Evolutionary conservation across 495 filamentous ascomycete genomes (phyloP), one percentile per base, ranked within the genome.

Genomic region (Massariosphaeria phaeospora): DNA sequence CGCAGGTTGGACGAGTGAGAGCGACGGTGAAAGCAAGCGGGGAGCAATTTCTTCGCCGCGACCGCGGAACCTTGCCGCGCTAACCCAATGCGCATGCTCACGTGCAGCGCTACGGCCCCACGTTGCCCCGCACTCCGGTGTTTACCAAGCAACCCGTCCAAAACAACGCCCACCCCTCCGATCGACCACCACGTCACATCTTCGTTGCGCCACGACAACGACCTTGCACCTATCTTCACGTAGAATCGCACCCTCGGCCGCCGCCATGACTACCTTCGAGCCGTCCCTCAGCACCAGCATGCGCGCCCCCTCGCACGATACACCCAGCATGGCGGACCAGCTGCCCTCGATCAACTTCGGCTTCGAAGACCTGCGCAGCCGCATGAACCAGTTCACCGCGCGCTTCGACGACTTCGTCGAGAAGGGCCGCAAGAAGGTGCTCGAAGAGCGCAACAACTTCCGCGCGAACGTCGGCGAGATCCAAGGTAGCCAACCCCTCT

Each of bases 341-440:
- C 80, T 96, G 8, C 93, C 93, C 31, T 88, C 75, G 68, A 86
- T 96, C 70, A 89, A 93, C 71, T 96, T 97, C 69, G 89, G 89
- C 52, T 97, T 97, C 71, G 91, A 97, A 53, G 90, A 96, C 56
- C 75, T 98, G 55, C 91, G 91, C 70, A 88, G 89, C 59, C 84
- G 89, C 71, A 97, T 98, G 91, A 82, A 86, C 24, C 85, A 85
- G 45, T 98, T 98, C 69, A 97, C 89, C 0, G 80, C 81, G 9
- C 85, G 80, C 51, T 98, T 98, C 61, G 93, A 97, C 65, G 83
- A 83, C 6, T 96, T 96, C 65, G 96, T 98, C 61, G 90, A 95
- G 57, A 81, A 84, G 50, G 88, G 90, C 2, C 80, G 90, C 15
- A 93, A 90, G 71, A 82, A 85, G 42, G 86, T 97, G 6, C 70